phyloP scores from a whole-genome alignment of 495 filamentous ascomycete genomes.

The Hypoxylon crocopeplum region DNA sequence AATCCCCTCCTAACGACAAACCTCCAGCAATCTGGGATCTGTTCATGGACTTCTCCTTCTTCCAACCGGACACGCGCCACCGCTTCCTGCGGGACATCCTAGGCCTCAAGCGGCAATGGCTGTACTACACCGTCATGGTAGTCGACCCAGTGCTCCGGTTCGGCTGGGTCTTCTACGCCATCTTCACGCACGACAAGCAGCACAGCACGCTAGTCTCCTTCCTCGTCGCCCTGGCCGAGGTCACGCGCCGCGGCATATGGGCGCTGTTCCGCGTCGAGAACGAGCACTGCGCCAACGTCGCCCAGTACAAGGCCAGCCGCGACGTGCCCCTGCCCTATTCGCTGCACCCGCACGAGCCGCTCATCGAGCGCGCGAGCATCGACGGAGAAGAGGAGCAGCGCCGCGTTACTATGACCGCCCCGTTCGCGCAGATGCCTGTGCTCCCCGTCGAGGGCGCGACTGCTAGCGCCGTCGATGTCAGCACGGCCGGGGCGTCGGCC shows the following conservation, averaged over 20 bases:
- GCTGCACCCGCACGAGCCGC: slow-evolving; percentile 45
- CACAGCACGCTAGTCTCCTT: slow-evolving; percentile 83
- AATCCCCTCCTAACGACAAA: slow-evolving; percentile 1
- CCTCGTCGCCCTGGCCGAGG: slow-evolving; percentile 75
- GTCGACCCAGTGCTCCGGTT: slow-evolving; percentile 90
- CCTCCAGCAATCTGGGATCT: slow-evolving; percentile 83
- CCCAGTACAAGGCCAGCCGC: slow-evolving; percentile 79
- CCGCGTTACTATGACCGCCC: slow-evolving; percentile 6
- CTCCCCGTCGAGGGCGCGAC: slow-evolving; percentile 20
- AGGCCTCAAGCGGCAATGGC: slow-evolving; percentile 75
- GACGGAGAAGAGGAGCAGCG: slow-evolving; percentile 32
- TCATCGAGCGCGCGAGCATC: slow-evolving; percentile 40
- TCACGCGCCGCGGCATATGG: slow-evolving; percentile 86
- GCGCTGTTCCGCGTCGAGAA: slow-evolving; percentile 94
- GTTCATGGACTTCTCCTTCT: slow-evolving; percentile 93
- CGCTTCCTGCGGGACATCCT: slow-evolving; percentile 80
- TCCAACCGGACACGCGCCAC: slow-evolving; percentile 73
- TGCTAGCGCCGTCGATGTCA: slow-evolving; percentile 21
- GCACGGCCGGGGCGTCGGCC: slow-evolving; percentile 16
- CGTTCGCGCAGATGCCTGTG: slow-evolving; percentile 13
- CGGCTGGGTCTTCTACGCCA: slow-evolving; percentile 94
- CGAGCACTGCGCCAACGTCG: slow-evolving; percentile 90
- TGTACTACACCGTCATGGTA: slow-evolving; percentile 85
- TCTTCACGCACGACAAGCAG: slow-evolving; percentile 77
- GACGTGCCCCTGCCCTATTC: slow-evolving; percentile 84